Conservation (phyloP, 1,139 yeast species). For the Hyphopichia khmerensis region DNA sequence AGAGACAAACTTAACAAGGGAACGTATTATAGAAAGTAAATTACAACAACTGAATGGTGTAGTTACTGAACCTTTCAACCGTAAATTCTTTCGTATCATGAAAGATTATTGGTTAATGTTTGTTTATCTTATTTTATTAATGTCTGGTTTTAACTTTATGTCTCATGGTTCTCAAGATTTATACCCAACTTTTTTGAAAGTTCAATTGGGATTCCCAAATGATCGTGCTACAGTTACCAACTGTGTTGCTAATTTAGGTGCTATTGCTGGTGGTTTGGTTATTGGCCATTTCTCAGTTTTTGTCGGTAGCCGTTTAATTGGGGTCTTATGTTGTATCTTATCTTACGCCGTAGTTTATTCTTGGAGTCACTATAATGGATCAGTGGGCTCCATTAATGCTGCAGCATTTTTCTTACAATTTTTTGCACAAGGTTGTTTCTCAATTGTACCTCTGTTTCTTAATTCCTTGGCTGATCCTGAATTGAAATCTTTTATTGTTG, state of each 20-base stretch:
- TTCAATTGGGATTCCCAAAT: conserved; percentile 24
- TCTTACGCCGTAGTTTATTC: conserved; percentile 72
- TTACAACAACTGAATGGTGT: conserved; percentile 4
- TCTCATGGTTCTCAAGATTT: conserved; percentile 43
- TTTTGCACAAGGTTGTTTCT: conserved; percentile 88
- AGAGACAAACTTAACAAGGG: conserved; percentile 7
- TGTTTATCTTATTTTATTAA: conserved; percentile 34
- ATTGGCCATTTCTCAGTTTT: conserved; percentile 36
- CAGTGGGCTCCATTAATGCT: conserved; percentile 60
- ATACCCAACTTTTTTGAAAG: conserved; percentile 35
- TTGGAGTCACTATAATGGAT: conserved; percentile 57
- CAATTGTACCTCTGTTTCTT: conserved; percentile 76
- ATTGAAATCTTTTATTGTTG: conserved; percentile 70
- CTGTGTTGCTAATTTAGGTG: conserved; percentile 39
- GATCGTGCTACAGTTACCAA: conserved; percentile 37
- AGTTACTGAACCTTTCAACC: neutral
- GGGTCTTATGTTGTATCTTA: conserved; percentile 55
- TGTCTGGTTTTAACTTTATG: conserved; percentile 45
- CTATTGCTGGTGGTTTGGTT: conserved; percentile 34
- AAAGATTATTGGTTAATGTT: conserved; percentile 39
- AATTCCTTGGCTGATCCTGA: conserved; percentile 78
- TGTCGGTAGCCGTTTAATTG: conserved; percentile 35
- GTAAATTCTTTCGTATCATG: conserved; percentile 7
- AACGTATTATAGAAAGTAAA: conserved; percentile 4
- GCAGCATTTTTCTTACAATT: conserved; percentile 78